These are phyloP conservation scores for Aspergillus panamensis DNA, from an alignment of 495 filamentous ascomycete species.

Conservation along the genomic window DNA sequence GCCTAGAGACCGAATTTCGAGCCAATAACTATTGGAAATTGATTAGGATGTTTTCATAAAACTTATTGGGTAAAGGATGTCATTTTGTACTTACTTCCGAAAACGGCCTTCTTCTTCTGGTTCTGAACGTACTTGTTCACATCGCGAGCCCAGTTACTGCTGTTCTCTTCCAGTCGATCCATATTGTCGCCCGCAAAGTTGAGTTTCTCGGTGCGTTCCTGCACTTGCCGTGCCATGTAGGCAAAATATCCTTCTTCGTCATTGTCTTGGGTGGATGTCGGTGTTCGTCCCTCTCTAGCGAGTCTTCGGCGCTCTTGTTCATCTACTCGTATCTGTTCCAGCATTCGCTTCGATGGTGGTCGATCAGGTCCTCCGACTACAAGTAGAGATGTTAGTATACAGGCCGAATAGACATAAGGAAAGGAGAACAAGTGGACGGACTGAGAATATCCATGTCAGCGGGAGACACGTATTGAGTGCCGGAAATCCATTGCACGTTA, in stretches of 20 bases:
- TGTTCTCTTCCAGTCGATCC: constrained; percentile 74
- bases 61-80: background rate
- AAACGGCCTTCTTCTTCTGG: constrained; percentile 78
- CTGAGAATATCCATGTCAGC: constrained; percentile 86
- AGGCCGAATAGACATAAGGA: background rate
- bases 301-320: constrained; percentile 55
- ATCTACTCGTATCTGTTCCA: constrained; percentile 59
- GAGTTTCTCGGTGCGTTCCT: constrained; percentile 85
- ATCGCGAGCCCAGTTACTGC: constrained; percentile 76
- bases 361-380: constrained; percentile 79
- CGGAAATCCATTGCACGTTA: constrained; percentile 92
- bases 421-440: constrained; percentile 24
- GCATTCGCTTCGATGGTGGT: constrained; percentile 75
- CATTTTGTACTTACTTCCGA: constrained; percentile 52
- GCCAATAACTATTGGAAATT: constrained; percentile 31
- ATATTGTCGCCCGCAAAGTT: constrained; percentile 78
- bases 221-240: constrained; percentile 75
- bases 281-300: constrained; percentile 33
- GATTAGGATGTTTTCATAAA: constrained; percentile 2
- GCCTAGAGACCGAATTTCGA: constrained; percentile 43
- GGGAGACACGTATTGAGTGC: constrained; percentile 85
- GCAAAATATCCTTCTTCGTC: constrained; percentile 64
- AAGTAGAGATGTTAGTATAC: constrained; percentile 14
- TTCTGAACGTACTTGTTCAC: constrained; percentile 78
- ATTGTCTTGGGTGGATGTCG: constrained; percentile 24